Evolutionary conservation across 2,329 filamentous ascomycete species (phyloP).

Genomic region (Chrysoporthe deuterocubensis): DNA sequence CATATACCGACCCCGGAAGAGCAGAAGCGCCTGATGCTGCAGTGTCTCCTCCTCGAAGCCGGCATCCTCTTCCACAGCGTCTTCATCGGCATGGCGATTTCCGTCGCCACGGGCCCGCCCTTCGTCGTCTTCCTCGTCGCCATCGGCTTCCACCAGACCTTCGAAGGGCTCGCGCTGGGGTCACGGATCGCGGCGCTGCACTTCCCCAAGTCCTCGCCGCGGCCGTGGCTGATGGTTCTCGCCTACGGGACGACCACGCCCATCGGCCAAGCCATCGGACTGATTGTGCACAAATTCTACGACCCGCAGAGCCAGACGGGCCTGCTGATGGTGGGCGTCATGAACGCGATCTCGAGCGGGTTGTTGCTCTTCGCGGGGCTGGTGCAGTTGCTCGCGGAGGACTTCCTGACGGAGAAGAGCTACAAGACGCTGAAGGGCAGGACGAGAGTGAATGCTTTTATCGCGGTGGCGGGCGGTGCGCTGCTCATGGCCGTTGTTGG

Average conservation of each 20-base stretch:
- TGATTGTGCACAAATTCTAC: constrained; percentile 78
- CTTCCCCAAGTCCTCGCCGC: constrained; percentile 73
- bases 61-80: constrained; percentile 85
- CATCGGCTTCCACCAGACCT: constrained; percentile 85
- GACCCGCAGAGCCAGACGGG: constrained; percentile 78
- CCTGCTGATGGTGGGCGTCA: constrained; percentile 80
- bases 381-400: constrained; percentile 83
- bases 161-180: constrained; percentile 84
- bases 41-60: constrained; percentile 79
- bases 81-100: constrained; percentile 87
- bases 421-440: constrained; percentile 68
- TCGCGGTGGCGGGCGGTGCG: constrained; percentile 67
- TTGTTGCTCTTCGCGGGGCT: constrained; percentile 81
- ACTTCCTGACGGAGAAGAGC: constrained; percentile 78
- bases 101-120: constrained; percentile 76
- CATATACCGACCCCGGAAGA: constrained; percentile 54
- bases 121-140: constrained; percentile 81
- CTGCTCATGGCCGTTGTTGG: constrained; percentile 73
- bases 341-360: constrained; percentile 84
- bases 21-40: constrained; percentile 69
- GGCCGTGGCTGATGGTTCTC: constrained; percentile 83
- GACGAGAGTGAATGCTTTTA: constrained; percentile 64
- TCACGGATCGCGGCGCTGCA: constrained; percentile 82
- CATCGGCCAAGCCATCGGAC: constrained; percentile 80
- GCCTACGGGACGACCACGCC: constrained; percentile 80